Conservation (phyloP, 2,329 filamentous ascomycete species). For the Xylariaceae sp. region DNA sequence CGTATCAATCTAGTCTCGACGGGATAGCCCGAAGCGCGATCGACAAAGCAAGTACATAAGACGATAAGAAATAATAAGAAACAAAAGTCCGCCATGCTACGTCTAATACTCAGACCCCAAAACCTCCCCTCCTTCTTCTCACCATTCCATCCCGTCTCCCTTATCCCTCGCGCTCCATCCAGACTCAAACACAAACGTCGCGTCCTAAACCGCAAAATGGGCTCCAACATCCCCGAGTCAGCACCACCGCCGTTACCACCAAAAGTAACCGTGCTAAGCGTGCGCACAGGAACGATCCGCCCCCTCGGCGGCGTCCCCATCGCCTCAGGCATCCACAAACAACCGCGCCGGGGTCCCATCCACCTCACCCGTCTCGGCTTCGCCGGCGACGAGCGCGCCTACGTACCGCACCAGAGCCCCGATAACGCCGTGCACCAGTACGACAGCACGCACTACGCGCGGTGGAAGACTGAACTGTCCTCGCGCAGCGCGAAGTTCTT, state of each 20-base stretch:
- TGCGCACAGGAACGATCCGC: slow-evolving; percentile 53
- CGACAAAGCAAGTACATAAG: too few relatives aligned
- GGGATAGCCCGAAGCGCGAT: too few relatives aligned
- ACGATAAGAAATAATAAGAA: too few relatives aligned
- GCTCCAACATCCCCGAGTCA: slow-evolving; percentile 16
- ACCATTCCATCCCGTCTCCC: too few relatives aligned
- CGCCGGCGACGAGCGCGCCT: slow-evolving; percentile 55
- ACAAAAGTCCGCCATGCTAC: too few relatives aligned
- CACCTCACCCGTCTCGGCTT: slow-evolving; percentile 46
- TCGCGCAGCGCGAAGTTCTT: slow-evolving; percentile 45
- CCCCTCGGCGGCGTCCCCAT: slow-evolving; percentile 46
- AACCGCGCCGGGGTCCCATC: slow-evolving; percentile 38
- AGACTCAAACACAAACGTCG: not conserved
- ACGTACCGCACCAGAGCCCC: slow-evolving; percentile 50
- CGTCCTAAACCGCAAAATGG: slow-evolving; percentile 14
- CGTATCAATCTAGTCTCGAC: too few relatives aligned
- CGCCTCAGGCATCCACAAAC: slow-evolving; percentile 54
- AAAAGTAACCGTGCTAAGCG: slow-evolving; percentile 47
- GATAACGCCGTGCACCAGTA: slow-evolving; percentile 61
- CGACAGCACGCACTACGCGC: slow-evolving; percentile 51
- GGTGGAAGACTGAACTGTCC: slow-evolving; percentile 50
- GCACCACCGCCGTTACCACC: slow-evolving; percentile 29
- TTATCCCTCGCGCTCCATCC: not conserved
- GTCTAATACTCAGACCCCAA: too few relatives aligned
- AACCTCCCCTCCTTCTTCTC: too few relatives aligned